Base-by-base conservation (phyloP, 345 rosid genomes). In the Salix arbutifolia region DNA sequence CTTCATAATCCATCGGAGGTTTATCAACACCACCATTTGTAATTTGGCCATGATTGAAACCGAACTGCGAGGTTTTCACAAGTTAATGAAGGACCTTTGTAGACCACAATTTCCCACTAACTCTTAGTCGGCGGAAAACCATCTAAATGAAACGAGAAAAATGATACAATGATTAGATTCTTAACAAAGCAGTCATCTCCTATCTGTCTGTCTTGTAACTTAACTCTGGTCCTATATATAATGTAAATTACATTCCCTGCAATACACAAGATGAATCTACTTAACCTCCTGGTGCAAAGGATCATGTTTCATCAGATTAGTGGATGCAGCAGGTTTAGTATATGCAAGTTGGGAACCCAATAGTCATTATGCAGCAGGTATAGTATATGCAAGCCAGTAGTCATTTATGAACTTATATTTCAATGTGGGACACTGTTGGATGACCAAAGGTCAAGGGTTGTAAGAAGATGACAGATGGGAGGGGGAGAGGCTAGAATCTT, bases 1-100 rank as follows among this genome's bases (percentile, higher is more conserved):
- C 89, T 78, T 91, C 91, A 88, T 96, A 93, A 69, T 93, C 89
- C 90, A 79, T 86, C 84, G 82, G 88, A 60, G 90, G 88, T 52
- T 74, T 88, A 66, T 85, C 92, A 60, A 74, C 67, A 38, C 75
- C 65, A 62, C 77, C 75, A 70, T 79, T 79, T 38, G 77, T 80
- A 72, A 78, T 83, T 77, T 86, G 89, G 82, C 87, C 89, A 78
- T 89, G 86, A 80, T 79, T 90, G 79, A 85, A 77, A 82, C 79
- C 8, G 87, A 87, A 68, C 99, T 95, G 91, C 80, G 79, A 71
- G 71, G 71, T 75, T 68, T 77, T 70, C 30, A 75, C 31, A 76
- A n/a, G 69, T 33, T 53, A 23, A 58, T 75, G n/a, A 69, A 65
- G 35, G 65, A 77, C 53, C 60, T 30, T 76, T n/a, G 71, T 26